phyloP scores from a whole-genome alignment of 163 green algal species.

The Volvox carteri region DNA sequence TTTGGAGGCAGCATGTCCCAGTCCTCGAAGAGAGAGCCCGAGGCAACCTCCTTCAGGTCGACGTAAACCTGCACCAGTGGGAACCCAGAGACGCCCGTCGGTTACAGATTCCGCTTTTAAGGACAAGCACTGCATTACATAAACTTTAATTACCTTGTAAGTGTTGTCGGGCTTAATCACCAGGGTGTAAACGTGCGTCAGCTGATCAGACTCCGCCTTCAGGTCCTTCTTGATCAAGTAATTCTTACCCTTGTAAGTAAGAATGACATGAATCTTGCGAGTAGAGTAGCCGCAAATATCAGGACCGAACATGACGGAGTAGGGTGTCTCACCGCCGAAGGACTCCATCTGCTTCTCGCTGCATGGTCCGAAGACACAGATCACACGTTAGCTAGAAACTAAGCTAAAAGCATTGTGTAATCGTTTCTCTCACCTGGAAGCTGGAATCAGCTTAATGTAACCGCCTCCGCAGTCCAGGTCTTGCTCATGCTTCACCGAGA shows the following conservation, averaged over 20 bases:
- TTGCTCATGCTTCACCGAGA: conserved; percentile 93
- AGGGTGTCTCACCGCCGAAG: conserved; percentile 91
- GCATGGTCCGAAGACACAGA: conserved; percentile 21
- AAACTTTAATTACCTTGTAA: conserved; percentile 83
- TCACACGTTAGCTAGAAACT: background rate
- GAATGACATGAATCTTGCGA: conserved; percentile 90
- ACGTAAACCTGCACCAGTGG: conserved; percentile 87
- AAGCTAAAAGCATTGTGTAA: background rate
- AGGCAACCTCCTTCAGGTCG: conserved; percentile 81
- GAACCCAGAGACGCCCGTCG: too few species aligned
- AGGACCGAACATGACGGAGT: conserved; percentile 94
- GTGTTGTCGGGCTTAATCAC: conserved; percentile 89
- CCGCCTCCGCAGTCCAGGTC: conserved; percentile 92
- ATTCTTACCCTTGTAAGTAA: conserved; percentile 90
- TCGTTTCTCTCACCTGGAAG: conserved; percentile 20
- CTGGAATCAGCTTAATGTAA: conserved; percentile 93
- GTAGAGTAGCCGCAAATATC: conserved; percentile 91
- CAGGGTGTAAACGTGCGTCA: conserved; percentile 93
- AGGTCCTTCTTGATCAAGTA: conserved; percentile 90
- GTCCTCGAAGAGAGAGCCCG: conserved; percentile 84
- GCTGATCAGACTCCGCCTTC: conserved; percentile 80
- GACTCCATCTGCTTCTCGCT: conserved; percentile 80
- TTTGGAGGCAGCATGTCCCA: conserved; percentile 90
- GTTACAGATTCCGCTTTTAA: too few species aligned
- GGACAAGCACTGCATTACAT: too few species aligned